phyloP scores from a whole-genome alignment of 2,329 filamentous ascomycete genomes.

The Alternaria sp. region DNA sequence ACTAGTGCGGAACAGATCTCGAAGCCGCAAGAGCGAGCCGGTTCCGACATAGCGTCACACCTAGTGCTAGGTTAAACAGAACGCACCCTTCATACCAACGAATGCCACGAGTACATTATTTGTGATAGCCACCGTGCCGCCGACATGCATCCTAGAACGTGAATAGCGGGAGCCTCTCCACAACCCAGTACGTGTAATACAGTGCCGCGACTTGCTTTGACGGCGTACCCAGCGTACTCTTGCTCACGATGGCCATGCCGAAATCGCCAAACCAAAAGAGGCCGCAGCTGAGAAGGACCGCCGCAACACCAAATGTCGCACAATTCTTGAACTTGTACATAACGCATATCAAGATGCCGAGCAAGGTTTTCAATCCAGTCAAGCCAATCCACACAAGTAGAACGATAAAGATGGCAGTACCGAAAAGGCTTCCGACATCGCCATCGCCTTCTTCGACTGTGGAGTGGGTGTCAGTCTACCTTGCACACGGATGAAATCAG shows the following conservation, averaged over 20 bases:
- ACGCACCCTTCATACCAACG: background rate
- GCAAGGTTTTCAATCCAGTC: background rate
- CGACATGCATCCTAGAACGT: background rate
- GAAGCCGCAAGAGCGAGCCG: background rate
- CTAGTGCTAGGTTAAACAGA: background rate
- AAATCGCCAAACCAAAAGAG: conserved; percentile 1
- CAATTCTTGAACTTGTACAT: background rate
- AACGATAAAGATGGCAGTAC: background rate
- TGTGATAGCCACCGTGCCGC: background rate
- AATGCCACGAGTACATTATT: background rate
- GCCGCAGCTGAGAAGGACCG: background rate
- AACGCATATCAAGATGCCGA: background rate
- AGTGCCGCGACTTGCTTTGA: background rate
- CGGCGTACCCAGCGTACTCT: background rate
- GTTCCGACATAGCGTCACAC: background rate
- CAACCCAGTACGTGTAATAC: conserved; percentile 4
- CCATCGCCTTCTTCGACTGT: background rate
- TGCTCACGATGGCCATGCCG: conserved; percentile 1
- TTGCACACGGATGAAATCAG: background rate
- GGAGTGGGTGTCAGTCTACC: background rate
- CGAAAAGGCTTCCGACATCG: background rate
- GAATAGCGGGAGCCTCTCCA: conserved; percentile 3
- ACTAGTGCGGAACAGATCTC: background rate
- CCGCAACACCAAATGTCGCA: background rate
- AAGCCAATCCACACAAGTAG: background rate